Base-by-base conservation (phyloP, 2,329 filamentous ascomycete species). In the Ceratocystis eucalypticola region DNA sequence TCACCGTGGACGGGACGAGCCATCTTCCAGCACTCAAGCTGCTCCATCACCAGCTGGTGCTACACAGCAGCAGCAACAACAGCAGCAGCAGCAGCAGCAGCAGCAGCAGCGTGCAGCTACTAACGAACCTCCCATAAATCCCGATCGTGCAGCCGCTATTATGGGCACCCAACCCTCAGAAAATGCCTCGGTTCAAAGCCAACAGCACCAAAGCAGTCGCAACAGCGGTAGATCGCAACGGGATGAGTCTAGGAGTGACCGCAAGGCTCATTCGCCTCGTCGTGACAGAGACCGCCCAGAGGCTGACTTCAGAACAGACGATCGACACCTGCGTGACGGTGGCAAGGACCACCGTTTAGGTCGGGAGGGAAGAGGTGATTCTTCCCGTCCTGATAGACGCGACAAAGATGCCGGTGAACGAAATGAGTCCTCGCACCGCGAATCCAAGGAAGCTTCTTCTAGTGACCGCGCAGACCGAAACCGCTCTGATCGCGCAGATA, bases 131-230 rank as follows among this genome's bases (percentile, higher is more conserved):
- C 74, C 76, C 7, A 80, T 84, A 70, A 84, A 84, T 68, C 81
- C 82, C 1, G 80, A 83, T 64, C 77, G 82, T 66, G 80, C 81
- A 37, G 77, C 80, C 7, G 73, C 82, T 4, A 78, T 83, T 64
- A 71, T 41, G 72, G 74, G 20, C 68, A 65, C 55, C 3, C 65
- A 68, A 20, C 41, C 25, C 28, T 62, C 53, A 12, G 65, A 65
- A 30, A 17, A 28, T 5, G 33, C 41, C 2, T 8, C 33, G 10
- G 33, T 10, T 2, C 48, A 57, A 7, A 33, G 48, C 7, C 48
- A 44, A n/a, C 37, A 41, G n/a, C 62, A 64, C 8, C 15, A 12
- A 50, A 12, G n/a, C n/a, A 55, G 61, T 33, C 37, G 25, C 22
- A 59, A 62, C 55, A 25, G 65, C n/a, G 22, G n/a, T 25, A 45